These are phyloP conservation scores for Aureobasidium sp. DNA, from an alignment of 2,329 filamentous ascomycete species.

Conservation along the genomic window DNA sequence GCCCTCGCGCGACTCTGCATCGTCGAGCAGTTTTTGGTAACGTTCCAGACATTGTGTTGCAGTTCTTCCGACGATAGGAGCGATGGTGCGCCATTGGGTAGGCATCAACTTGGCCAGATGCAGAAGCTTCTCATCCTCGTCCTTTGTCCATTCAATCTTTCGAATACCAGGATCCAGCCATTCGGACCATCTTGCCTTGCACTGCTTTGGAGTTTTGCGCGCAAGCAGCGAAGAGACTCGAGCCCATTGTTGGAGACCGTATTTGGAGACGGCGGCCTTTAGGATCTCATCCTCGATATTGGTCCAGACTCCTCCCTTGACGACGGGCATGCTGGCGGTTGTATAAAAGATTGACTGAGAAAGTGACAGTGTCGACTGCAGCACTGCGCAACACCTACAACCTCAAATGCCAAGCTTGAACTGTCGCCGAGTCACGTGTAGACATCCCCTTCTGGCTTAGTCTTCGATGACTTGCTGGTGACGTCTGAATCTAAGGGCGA, in stretches of 20 bases:
- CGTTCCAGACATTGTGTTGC: constrained; percentile 98
- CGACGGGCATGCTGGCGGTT: constrained; percentile 62
- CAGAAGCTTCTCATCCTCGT: constrained; percentile 97
- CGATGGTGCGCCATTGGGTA: constrained; percentile 99
- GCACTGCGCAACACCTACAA: neutral
- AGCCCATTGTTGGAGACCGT: constrained; percentile 98
- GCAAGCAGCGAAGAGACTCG: constrained; percentile 97
- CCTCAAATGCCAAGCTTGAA: constrained; percentile 1
- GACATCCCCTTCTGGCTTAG: neutral
- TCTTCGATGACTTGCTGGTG: constrained; percentile 2
- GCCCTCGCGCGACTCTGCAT: constrained; percentile 90
- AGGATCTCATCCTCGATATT: constrained; percentile 94
- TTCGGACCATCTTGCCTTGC: constrained; percentile 98
- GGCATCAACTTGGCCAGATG: constrained; percentile 99
- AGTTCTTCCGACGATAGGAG: constrained; percentile 94
- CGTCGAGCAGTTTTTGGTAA: constrained; percentile 96
- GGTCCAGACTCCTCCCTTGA: constrained; percentile 74
- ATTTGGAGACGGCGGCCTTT: constrained; percentile 95
- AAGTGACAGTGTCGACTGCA: neutral
- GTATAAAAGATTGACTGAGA: neutral
- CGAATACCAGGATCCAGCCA: constrained; percentile 99
- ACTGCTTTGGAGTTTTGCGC: constrained; percentile 98
- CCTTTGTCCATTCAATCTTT: constrained; percentile 99
- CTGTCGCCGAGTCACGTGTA: neutral
- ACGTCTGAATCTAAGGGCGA: neutral